These are phyloP conservation scores for Vitis hybrid DNA, from an alignment of 177 flowering plant genomes.

Conservation along the genomic window DNA sequence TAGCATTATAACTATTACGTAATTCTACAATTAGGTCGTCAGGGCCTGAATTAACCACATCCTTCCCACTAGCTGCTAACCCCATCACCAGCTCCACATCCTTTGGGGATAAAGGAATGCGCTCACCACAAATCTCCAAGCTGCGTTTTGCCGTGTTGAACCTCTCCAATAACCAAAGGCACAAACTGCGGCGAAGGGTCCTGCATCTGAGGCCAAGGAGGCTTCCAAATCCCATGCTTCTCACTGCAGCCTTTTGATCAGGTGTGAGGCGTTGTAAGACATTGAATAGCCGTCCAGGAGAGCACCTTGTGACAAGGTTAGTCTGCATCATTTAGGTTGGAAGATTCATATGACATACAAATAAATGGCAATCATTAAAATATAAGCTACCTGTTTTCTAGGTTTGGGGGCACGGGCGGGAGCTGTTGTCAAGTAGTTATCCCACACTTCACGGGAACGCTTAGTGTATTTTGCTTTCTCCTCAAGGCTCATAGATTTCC, in stretches of 20 bases:
- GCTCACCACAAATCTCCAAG: slow-evolving; percentile 43
- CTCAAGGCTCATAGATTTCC: slow-evolving; percentile 42
- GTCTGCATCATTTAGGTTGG: slow-evolving; percentile 27
- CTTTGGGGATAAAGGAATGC: slow-evolving; percentile 33
- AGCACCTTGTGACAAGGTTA: slow-evolving; percentile 45
- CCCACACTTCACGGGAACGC: slow-evolving; percentile 49
- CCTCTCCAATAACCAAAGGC: slow-evolving; percentile 46
- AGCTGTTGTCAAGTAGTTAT: slow-evolving; percentile 35
- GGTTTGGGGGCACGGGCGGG: slow-evolving; percentile 35
- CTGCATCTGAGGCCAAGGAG: slow-evolving; percentile 40
- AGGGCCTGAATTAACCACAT: slow-evolving; percentile 47
- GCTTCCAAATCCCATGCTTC: slow-evolving; percentile 52
- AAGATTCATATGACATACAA: neutral
- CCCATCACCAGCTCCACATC: slow-evolving; percentile 52
- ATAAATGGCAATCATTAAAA: neutral
- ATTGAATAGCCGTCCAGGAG: slow-evolving; percentile 46
- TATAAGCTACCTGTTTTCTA: slow-evolving; percentile 32
- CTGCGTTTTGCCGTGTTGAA: slow-evolving; percentile 34
- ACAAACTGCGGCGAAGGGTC: slow-evolving; percentile 44
- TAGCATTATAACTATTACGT: slow-evolving; percentile 38
- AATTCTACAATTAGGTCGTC: slow-evolving; percentile 35
- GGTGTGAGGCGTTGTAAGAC: slow-evolving; percentile 35
- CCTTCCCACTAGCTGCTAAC: slow-evolving; percentile 40
- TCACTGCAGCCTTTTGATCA: slow-evolving; percentile 39
- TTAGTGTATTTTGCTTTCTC: slow-evolving; percentile 42